Conservation (phyloP, 495 filamentous ascomycete species). For the Peziza echinospora region DNA sequence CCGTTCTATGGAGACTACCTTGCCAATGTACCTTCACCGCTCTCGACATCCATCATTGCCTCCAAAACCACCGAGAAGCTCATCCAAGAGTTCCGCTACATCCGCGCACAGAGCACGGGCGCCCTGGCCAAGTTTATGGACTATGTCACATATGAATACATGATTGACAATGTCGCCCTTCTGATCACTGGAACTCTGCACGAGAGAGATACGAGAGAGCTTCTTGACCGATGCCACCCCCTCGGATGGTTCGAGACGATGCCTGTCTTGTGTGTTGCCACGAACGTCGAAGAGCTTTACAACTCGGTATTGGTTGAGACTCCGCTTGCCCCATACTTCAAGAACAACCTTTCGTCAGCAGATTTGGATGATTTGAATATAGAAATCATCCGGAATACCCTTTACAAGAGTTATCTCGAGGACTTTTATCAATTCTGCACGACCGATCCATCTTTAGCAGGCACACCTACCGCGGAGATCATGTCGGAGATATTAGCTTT, state of each 20-base stretch:
- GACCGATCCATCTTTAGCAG: slow-evolving; percentile 58
- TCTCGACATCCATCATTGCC: slow-evolving; percentile 85
- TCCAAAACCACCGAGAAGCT: slow-evolving; percentile 94
- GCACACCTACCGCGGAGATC: slow-evolving; percentile 75
- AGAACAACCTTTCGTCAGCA: slow-evolving; percentile 77
- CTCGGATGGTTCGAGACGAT: slow-evolving; percentile 98
- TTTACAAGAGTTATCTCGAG: slow-evolving; percentile 98
- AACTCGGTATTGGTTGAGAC: slow-evolving; percentile 95
- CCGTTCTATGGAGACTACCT: slow-evolving; percentile 97
- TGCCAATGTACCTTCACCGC: slow-evolving; percentile 78
- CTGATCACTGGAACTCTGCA: slow-evolving; percentile 96
- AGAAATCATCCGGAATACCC: slow-evolving; percentile 92
- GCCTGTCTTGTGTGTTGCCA: slow-evolving; percentile 91
- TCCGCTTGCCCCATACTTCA: slow-evolving; percentile 89
- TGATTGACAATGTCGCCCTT: slow-evolving; percentile 98
- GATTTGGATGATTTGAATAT: slow-evolving; percentile 98
- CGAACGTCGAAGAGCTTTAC: slow-evolving; percentile 95
- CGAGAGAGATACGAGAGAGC: slow-evolving; percentile 88
- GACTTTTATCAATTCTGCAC: slow-evolving; percentile 89
- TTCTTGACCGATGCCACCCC: slow-evolving; percentile 88
- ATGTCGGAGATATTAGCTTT: slow-evolving; percentile 93
- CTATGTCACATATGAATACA: slow-evolving; percentile 95
- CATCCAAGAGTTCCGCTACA: slow-evolving; percentile 88
- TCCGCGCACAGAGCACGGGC: slow-evolving; percentile 77
- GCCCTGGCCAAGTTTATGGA: slow-evolving; percentile 85